These are phyloP conservation scores for Alternaria ventricosa DNA, from an alignment of 2,329 filamentous ascomycete species.

Conservation along the genomic window DNA sequence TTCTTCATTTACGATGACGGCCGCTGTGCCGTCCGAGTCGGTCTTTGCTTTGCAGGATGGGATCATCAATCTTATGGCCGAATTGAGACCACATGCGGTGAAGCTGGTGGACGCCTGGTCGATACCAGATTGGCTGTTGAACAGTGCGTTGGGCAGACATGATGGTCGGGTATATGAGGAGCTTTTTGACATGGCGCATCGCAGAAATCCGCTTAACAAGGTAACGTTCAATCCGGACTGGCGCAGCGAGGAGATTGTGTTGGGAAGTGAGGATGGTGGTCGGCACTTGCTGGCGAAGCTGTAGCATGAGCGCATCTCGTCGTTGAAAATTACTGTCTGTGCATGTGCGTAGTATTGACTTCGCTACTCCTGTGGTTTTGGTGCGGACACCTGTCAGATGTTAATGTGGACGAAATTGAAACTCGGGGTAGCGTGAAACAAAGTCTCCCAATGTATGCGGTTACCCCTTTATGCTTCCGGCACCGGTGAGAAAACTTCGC, in stretches of 20 bases:
- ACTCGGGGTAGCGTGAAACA: conserved; percentile 14
- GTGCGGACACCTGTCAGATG: conserved; percentile 9
- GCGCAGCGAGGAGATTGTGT: conserved; percentile 57
- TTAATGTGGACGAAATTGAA: background rate
- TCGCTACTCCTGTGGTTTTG: background rate
- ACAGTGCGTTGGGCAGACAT: conserved; percentile 59
- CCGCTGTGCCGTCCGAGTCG: conserved; percentile 50
- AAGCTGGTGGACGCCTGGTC: conserved; percentile 60
- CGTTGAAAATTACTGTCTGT: background rate
- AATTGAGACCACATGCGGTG: conserved; percentile 59
- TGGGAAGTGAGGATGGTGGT: conserved; percentile 52
- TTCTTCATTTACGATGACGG: conserved; percentile 55
- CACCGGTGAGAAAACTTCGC: background rate
- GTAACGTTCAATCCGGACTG: conserved; percentile 60
- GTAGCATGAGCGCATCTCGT: conserved; percentile 6
- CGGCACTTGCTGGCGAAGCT: conserved; percentile 36
- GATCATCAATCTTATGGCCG: conserved; percentile 56
- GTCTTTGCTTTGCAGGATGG: conserved; percentile 50
- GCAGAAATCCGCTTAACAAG: conserved; percentile 59
- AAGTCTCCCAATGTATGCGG: background rate
- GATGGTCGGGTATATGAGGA: conserved; percentile 63
- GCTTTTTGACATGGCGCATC: conserved; percentile 59
- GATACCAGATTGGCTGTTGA: conserved; percentile 60
- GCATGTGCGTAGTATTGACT: background rate
- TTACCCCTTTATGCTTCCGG: background rate